Evolutionary conservation across 108 stramenopile species (phyloP), one percentile per base, ranked within the genome.

Genomic region (Skeletonema costatum): DNA sequence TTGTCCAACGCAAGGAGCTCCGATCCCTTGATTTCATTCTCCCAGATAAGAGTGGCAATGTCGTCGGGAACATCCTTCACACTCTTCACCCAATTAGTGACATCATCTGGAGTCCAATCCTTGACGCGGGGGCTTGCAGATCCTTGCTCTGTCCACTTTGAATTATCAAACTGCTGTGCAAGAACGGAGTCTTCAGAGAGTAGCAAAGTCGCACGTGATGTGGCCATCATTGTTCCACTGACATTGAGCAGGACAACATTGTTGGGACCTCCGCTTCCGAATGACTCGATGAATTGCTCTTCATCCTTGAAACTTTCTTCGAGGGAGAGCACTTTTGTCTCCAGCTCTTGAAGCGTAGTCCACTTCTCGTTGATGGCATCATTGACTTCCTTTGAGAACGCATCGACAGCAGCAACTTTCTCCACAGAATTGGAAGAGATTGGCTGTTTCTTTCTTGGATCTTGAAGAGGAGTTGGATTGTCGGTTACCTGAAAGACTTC

Each of bases 301-400:
- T 74, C 73, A 25, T 74, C 64, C 38, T 64, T 74, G 48, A 74
- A 65, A 44, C 50, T 56, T 13, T 65, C 64, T 74, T 74, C 73
- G 4, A 74, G 46, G 30, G 14, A 16, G 11, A 21, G 8, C 6
- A 74, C 14, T 17, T 74, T 64, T 5, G 0, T 0, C 21, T 74
- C 64, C 1, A 36, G 9, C 12, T 66, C 64, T 51, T 46, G 21
- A 32, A 74, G 73, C 0, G 44, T 46, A 0, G 44, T 7, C 14
- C 3, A 19, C 8, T 21, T 61, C 11, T 7, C 8, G 17, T 61
- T 61, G 60, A 61, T 61, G 60, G 60, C 60, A 31, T 31, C 60
- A 33, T 66, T 75, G 64, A 75, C 66, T 10, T 39, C 6, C 30
- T 51, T 29, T 33, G 74, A 39, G 62, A 63, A 63, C 8, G 1